Conservation (phyloP, 192 early-diverging fungal species). For the Rhizoclosmatium globosum region DNA sequence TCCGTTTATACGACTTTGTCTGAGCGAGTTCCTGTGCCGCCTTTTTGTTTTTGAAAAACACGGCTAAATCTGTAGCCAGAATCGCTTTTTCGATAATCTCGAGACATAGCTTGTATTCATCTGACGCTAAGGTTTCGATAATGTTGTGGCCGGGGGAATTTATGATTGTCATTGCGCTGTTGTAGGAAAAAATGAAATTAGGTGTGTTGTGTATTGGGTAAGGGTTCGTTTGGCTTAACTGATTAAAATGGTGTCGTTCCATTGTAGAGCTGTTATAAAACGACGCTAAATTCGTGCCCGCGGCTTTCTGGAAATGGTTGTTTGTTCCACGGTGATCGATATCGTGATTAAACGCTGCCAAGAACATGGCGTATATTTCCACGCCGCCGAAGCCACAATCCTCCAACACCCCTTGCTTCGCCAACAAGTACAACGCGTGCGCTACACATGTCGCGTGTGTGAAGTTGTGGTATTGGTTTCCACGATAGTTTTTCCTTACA, state of each 20-base stretch:
- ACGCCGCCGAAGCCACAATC: conserved; percentile 34
- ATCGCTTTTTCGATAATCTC: conserved; percentile 51
- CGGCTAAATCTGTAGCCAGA: conserved; percentile 53
- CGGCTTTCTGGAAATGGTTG: conserved; percentile 54
- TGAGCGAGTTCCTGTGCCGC: conserved; percentile 37
- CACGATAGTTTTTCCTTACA: conserved; percentile 55
- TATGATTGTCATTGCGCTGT: conserved; percentile 50
- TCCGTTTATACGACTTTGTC: conserved; percentile 23
- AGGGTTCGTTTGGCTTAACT: too few species aligned
- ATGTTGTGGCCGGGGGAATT: conserved; percentile 48
- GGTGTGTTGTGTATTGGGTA: too few species aligned
- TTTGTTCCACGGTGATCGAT: conserved; percentile 63
- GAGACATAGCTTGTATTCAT: conserved; percentile 45
- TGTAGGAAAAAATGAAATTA: neutral
- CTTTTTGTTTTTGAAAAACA: conserved; percentile 52
- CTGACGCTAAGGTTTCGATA: conserved; percentile 33
- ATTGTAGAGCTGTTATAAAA: conserved; percentile 53
- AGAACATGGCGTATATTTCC: conserved; percentile 55
- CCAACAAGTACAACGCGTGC: conserved; percentile 47
- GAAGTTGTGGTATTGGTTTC: conserved; percentile 59
- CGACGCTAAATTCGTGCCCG: conserved; percentile 48
- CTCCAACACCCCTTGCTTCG: neutral
- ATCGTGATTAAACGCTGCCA: conserved; percentile 57
- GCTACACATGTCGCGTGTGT: conserved; percentile 54
- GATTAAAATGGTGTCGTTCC: conserved; percentile 61